Evolutionary conservation across 441 rosid genomes (phyloP), one percentile per base, ranked within the genome.

Genomic region (Erodium trifolium): DNA sequence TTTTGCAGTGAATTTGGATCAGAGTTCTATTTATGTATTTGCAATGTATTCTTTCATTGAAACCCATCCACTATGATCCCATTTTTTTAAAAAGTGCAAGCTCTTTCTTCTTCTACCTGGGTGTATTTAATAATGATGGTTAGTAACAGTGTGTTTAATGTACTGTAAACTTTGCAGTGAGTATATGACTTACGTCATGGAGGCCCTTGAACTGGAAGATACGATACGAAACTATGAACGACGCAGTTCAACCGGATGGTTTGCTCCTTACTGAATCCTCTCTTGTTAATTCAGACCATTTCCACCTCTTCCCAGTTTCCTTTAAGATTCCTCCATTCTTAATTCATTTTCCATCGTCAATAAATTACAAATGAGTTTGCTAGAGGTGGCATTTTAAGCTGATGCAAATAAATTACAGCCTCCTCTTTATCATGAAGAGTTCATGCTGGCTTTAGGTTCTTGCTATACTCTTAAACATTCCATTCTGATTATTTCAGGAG

Each of bases 191-290:
- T 95, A 76, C 74, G 90, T 95, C 72, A 71, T 80, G 63, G 88
- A 95, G 81, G 99, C 98, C 3, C 90, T 95, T 73, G 87, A 86
- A 80, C 85, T 95, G 71, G 98, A 95, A 86, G 99, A 95, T 77
- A 87, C 91, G 49, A 83, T 95, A 83, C 92, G 84, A 80, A 95
- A 87, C 73, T 85, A 83, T 76, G 99, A 89, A 68, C 90, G 90
- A 0, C 78, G 91, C 77, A 82, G 75, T 78, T 82, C 92, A 67
- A 92, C 91, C 70, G 97, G 98, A 86, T 95, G 99, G 99, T 92
- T 76, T 75, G 84, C 70, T 81, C 71, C 78, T 68, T 0, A 55
- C 60, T 47, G n/a, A 47, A 70, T 66, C 10, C 45, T 64, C 19
- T 53, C 41, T 37, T 37, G 41, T 37, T 66, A 47, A 75, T 74